Evolutionary conservation across 805 yeast genomes (phyloP).

Genomic region (Yamadazyma akitaensis): DNA sequence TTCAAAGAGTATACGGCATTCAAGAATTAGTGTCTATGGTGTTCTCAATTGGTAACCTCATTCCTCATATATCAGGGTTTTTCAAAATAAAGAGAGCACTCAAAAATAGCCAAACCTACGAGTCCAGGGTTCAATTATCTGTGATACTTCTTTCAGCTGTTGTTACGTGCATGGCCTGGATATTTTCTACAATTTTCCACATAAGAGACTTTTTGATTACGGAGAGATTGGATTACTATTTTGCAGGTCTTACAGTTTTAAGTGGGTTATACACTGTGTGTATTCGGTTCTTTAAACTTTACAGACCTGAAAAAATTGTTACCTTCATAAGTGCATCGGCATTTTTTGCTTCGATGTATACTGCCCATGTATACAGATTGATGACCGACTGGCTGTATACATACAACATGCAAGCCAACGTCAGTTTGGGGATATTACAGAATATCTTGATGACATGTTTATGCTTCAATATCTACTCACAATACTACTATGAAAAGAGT

Average conservation of each 20-base stretch:
- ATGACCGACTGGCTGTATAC: constrained; percentile 81
- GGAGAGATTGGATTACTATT: constrained; percentile 85
- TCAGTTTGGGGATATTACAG: constrained; percentile 73
- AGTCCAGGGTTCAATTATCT: constrained; percentile 4
- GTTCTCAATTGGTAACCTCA: constrained; percentile 57
- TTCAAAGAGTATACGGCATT: constrained; percentile 66
- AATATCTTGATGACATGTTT: constrained; percentile 40
- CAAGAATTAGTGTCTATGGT: constrained; percentile 82
- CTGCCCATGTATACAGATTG: constrained; percentile 63
- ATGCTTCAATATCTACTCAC: constrained; percentile 31
- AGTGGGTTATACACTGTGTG: constrained; percentile 71
- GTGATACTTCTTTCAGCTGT: constrained; percentile 4
- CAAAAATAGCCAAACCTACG: constrained; percentile 8
- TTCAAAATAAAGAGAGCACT: constrained; percentile 20
- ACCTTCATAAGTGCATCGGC: constrained; percentile 35
- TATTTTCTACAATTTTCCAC: constrained; percentile 82
- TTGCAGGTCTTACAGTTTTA: constrained; percentile 87
- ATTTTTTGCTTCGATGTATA: constrained; percentile 49
- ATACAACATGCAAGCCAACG: constrained; percentile 90
- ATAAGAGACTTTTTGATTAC: constrained; percentile 76
- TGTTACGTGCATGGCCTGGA: constrained; percentile 63
- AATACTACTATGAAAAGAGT: constrained; percentile 21
- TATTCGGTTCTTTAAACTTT: constrained; percentile 59
- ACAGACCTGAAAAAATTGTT: constrained; percentile 27
- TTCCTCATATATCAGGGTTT: constrained; percentile 50